These are phyloP conservation scores for Microbotryum violaceum DNA, from an alignment of 1,284 basidiomycete genomes.

Conservation along the genomic window DNA sequence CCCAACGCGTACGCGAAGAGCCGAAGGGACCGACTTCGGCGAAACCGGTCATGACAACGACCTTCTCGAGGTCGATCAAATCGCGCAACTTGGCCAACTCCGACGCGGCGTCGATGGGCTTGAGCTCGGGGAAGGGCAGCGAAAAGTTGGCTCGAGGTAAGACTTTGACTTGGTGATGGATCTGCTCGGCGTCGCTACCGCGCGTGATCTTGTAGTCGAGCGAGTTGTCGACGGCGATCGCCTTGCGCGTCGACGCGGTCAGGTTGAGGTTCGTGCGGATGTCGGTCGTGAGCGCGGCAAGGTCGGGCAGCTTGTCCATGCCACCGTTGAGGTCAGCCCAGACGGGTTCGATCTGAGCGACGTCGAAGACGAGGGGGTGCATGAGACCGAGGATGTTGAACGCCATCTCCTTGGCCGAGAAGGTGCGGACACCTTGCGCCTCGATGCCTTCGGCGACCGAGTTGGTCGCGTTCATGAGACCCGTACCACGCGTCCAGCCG, in stretches of 20 bases:
- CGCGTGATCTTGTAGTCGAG: constrained; percentile 89
- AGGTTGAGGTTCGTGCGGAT: constrained; percentile 68
- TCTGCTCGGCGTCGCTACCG: constrained; percentile 83
- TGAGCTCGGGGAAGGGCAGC: constrained; percentile 78
- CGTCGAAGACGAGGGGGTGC: constrained; percentile 98
- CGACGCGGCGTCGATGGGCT: constrained; percentile 52
- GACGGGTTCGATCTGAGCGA: constrained; percentile 98
- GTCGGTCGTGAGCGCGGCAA: constrained; percentile 80
- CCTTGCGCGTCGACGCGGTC: constrained; percentile 84
- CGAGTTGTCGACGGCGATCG: constrained; percentile 86
- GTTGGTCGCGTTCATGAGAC: constrained; percentile 92
- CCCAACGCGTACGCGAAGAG: constrained; percentile 96
- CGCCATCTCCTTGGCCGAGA: constrained; percentile 99
- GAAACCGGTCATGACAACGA: constrained; percentile 90
- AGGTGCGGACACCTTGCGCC: constrained; percentile 87
- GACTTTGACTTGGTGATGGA: constrained; percentile 86
- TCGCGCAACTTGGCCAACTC: constrained; percentile 72
- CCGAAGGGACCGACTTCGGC: constrained; percentile 99
- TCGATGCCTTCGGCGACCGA: constrained; percentile 92
- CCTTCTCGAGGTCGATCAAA: constrained; percentile 88
- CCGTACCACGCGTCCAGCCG: constrained; percentile 94
- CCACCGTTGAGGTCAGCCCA: constrained; percentile 97
- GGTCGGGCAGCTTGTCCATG: constrained; percentile 91
- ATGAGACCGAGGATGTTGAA: constrained; percentile 97
- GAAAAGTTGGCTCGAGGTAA: constrained; percentile 96